Percentiles rank a stretch among this genome's conserved stretches.
These are phyloP conservation scores for Termitomyces sp. DNA, from an alignment of 768 basidiomycete species.

Conservation along the genomic window DNA sequence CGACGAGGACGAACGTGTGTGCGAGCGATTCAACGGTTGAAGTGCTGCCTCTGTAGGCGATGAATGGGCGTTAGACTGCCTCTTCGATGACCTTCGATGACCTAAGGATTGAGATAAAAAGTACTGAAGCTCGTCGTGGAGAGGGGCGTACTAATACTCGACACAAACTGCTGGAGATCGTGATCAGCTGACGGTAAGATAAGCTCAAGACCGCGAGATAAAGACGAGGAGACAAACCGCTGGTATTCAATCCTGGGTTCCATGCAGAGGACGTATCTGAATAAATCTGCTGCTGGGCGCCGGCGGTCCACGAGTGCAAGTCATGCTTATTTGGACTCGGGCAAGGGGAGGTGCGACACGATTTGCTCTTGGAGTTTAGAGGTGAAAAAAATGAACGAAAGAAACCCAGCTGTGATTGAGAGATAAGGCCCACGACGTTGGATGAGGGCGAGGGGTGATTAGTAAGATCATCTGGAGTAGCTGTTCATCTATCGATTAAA, in stretches of 20 bases:
- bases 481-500: too few relatives aligned
- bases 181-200: constrained; percentile 17
- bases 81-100: neutral
- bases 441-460: too few relatives aligned
- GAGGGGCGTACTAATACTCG: neutral
- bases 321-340: neutral
- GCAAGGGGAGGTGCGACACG: too few relatives aligned
- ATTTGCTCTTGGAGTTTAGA: too few relatives aligned
- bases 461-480: too few relatives aligned
- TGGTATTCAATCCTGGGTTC: neutral
- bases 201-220: neutral
- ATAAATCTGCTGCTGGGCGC: too few relatives aligned
- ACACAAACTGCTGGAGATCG: constrained; percentile 35
- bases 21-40: neutral
- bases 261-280: neutral
- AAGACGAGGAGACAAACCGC: neutral
- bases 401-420: too few relatives aligned
- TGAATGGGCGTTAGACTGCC: neutral
- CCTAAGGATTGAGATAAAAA: neutral
- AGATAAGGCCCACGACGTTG: too few relatives aligned
- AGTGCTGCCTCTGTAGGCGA: neutral
- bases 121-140: neutral
- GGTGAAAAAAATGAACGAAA: too few relatives aligned
- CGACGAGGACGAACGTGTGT: neutral
- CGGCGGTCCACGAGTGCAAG: neutral